Evolutionary conservation across 192 early-diverging fungal genomes (phyloP).

Genomic region (Spinellus fusiger): DNA sequence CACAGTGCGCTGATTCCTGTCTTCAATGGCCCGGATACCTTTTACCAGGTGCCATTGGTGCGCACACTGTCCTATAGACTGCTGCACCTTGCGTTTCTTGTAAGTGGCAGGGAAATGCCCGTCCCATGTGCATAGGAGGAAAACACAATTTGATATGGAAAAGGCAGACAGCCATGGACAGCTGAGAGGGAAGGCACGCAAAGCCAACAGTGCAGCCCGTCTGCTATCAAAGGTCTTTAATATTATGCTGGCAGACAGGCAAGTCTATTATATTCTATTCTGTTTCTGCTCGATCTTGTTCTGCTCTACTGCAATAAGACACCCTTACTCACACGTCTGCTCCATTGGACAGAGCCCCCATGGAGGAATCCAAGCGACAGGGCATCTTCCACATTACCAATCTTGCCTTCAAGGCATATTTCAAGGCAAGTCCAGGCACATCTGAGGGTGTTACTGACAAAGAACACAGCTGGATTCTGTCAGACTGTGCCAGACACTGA

Average conservation of each 20-base stretch:
- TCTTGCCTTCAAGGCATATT: slow-evolving; percentile 40
- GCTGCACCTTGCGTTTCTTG: slow-evolving; percentile 12
- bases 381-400: slow-evolving; percentile 40
- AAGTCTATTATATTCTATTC: neutral
- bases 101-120: no score
- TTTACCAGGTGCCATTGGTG: slow-evolving; percentile 17
- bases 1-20: slow-evolving; percentile 20
- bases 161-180: slow-evolving; percentile 13
- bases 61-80: slow-evolving; percentile 5
- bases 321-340: neutral
- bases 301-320: neutral
- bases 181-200: slow-evolving; percentile 12
- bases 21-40: slow-evolving; percentile 4
- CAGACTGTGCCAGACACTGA: slow-evolving; percentile 38
- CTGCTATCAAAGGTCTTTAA: slow-evolving; percentile 39
- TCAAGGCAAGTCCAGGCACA: slow-evolving; percentile 28
- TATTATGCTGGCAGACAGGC: slow-evolving; percentile 40
- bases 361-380: slow-evolving; percentile 34
- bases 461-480: slow-evolving; percentile 35
- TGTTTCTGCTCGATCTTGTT: no score
- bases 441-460: neutral
- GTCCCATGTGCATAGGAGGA: no score
- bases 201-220: slow-evolving; percentile 21
- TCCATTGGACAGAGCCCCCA: slow-evolving; percentile 2
- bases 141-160: neutral